Evolutionary conservation across 2,329 filamentous ascomycete species (phyloP).

Genomic region (Pestalotiopsis sp.): DNA sequence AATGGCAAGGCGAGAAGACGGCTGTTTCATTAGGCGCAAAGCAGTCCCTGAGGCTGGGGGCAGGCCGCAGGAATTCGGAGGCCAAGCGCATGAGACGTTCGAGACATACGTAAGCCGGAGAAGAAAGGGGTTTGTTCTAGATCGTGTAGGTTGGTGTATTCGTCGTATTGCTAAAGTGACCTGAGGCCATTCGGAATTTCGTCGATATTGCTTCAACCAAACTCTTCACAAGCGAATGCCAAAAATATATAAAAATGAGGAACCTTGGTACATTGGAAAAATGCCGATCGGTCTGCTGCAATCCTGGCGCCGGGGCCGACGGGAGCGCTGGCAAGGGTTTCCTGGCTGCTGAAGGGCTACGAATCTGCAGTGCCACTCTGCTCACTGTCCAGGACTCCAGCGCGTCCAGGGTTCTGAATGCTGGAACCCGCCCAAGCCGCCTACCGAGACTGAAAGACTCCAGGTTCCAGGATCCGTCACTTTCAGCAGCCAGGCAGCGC

Average conservation of each 20-base stretch:
- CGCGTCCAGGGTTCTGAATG: background rate
- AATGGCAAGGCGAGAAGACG: slow-evolving; percentile 2
- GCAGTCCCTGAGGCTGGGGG: background rate
- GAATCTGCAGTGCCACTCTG: background rate
- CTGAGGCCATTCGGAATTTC: background rate
- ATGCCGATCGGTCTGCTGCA: background rate
- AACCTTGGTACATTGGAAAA: background rate
- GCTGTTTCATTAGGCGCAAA: slow-evolving; percentile 11
- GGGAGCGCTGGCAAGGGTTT: background rate
- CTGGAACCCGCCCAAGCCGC: background rate
- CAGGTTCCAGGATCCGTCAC: background rate
- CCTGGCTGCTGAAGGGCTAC: background rate
- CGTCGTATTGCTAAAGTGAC: background rate
- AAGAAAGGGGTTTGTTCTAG: background rate
- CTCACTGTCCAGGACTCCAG: background rate
- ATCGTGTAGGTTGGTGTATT: background rate
- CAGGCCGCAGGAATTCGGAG: background rate
- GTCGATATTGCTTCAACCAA: background rate
- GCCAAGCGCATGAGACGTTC: background rate
- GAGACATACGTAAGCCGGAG: background rate
- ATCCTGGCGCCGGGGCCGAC: background rate
- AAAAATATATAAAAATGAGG: background rate
- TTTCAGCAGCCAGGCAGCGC: background rate
- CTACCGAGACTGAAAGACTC: background rate
- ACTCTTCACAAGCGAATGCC: background rate